A percentile compares a stretch with the other conserved stretches of the same genome.
Conservation (phyloP, 2,329 filamentous ascomycete species). For the Aspergillus amoenus region DNA sequence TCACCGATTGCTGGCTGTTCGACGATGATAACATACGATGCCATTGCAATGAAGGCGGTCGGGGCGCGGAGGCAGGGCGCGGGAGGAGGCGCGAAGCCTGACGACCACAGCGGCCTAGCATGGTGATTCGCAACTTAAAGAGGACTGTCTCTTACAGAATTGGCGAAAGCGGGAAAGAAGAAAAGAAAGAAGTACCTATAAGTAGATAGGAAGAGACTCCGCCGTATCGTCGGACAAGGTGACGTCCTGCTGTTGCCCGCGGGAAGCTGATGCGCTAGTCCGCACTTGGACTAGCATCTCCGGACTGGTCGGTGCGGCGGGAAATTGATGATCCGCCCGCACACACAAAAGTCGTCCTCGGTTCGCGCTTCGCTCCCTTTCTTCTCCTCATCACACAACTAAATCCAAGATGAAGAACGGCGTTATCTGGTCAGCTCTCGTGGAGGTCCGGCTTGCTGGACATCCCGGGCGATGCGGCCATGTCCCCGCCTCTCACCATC, state of each 20-base stretch:
- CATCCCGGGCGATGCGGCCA: conserved; percentile 40
- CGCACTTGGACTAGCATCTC: conserved; percentile 18
- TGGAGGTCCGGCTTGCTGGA: conserved; percentile 27
- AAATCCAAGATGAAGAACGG: conserved; percentile 44
- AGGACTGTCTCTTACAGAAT: conserved; percentile 22
- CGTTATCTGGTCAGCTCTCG: conserved; percentile 38
- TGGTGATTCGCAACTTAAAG: conserved; percentile 22
- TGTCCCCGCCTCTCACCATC: conserved; percentile 39
- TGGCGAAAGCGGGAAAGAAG: conserved; percentile 11
- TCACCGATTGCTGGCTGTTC: conserved; percentile 43
- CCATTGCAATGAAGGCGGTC: conserved; percentile 26
- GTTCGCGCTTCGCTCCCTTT: conserved; percentile 10
- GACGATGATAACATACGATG: conserved; percentile 40
- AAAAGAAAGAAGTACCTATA: conserved; percentile 9
- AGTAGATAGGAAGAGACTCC: conserved; percentile 19
- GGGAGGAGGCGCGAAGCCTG: conserved; percentile 33
- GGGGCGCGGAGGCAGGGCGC: conserved; percentile 25
- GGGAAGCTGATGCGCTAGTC: conserved; percentile 34
- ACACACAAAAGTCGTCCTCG: neutral
- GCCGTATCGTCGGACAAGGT: conserved; percentile 20
- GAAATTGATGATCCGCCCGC: conserved; percentile 12
- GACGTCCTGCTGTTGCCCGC: conserved; percentile 33
- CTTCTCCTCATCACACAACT: conserved; percentile 40
- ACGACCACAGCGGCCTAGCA: conserved; percentile 38
- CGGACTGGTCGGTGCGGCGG: conserved; percentile 9